Conservation (phyloP, 2,329 filamentous ascomycete genomes). For the Exophiala sideris region DNA sequence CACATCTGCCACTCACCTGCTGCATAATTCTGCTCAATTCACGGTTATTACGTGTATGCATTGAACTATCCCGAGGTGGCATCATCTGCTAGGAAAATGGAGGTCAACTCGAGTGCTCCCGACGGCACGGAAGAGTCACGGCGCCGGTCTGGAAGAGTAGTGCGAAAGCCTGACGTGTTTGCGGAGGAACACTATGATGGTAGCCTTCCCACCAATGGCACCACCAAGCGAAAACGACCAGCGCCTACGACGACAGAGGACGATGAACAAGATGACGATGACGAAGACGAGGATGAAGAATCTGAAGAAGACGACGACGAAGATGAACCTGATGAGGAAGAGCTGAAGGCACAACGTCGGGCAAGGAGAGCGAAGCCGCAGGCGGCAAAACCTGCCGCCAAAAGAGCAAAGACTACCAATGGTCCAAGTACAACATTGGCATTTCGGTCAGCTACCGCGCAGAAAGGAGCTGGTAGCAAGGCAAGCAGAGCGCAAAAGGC, state of each 20-base stretch:
- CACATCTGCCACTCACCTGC: no score
- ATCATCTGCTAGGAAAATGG: background rate
- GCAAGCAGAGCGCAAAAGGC: slow-evolving; percentile 49
- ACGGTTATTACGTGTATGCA: background rate
- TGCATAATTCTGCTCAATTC: background rate
- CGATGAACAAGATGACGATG: slow-evolving; percentile 29
- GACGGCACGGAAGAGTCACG: slow-evolving; percentile 28
- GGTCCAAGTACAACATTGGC: slow-evolving; percentile 49
- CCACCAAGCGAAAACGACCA: slow-evolving; percentile 52
- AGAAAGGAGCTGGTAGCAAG: slow-evolving; percentile 34
- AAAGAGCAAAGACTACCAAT: slow-evolving; percentile 56
- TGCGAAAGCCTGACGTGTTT: slow-evolving; percentile 42
- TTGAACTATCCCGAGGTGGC: background rate
- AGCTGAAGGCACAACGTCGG: slow-evolving; percentile 43
- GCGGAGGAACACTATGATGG: slow-evolving; percentile 36
- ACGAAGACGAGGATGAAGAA: slow-evolving; percentile 27
- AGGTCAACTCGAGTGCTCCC: slow-evolving; percentile 24
- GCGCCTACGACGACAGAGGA: slow-evolving; percentile 35
- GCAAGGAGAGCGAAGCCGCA: slow-evolving; percentile 35
- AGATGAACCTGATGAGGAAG: slow-evolving; percentile 47
- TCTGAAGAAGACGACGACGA: slow-evolving; percentile 30
- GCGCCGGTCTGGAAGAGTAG: slow-evolving; percentile 44
- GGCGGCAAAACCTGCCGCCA: slow-evolving; percentile 45
- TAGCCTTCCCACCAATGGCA: slow-evolving; percentile 29
- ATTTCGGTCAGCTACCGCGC: slow-evolving; percentile 50